These are phyloP conservation scores for Carex littledalei DNA, from an alignment of 176 grass and related monocot species.

Conservation along the genomic window DNA sequence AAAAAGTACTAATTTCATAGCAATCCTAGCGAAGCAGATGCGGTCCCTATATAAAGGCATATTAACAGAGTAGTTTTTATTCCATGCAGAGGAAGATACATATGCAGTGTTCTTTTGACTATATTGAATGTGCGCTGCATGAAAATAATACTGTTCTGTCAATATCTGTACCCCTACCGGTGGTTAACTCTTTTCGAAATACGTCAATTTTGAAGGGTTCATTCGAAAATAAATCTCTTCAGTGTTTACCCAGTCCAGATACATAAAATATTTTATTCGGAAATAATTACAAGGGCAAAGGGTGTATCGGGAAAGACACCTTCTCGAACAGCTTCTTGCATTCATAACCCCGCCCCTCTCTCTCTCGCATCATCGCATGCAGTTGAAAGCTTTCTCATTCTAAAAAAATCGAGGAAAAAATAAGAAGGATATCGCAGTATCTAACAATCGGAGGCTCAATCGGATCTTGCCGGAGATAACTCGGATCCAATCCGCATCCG, in stretches of 20 bases:
- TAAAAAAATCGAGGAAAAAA: not conserved
- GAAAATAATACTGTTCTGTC: no score
- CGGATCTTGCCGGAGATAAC: not conserved
- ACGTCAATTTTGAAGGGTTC: not conserved
- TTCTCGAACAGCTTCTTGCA: conserved; percentile 1
- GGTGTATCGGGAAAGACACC: not conserved
- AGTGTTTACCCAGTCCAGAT: not conserved
- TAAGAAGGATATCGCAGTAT: not conserved
- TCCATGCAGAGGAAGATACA: no score
- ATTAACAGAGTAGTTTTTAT: no score
- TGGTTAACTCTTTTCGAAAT: not conserved
- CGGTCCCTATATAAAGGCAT: no score
- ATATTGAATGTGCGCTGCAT: no score
- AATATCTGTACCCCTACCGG: not conserved
- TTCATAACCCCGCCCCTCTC: not conserved
- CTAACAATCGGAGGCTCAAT: not conserved
- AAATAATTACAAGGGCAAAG: not conserved
- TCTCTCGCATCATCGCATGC: not conserved
- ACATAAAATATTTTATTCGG: not conserved
- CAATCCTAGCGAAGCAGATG: not conserved
- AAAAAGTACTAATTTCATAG: not conserved
- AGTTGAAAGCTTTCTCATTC: conserved; percentile 7
- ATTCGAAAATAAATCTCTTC: not conserved
- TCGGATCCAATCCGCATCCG: not conserved
- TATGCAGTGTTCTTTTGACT: no score